Evolutionary conservation across 148 eudicot genomes (phyloP).

Genomic region (Diospyros kaki): DNA sequence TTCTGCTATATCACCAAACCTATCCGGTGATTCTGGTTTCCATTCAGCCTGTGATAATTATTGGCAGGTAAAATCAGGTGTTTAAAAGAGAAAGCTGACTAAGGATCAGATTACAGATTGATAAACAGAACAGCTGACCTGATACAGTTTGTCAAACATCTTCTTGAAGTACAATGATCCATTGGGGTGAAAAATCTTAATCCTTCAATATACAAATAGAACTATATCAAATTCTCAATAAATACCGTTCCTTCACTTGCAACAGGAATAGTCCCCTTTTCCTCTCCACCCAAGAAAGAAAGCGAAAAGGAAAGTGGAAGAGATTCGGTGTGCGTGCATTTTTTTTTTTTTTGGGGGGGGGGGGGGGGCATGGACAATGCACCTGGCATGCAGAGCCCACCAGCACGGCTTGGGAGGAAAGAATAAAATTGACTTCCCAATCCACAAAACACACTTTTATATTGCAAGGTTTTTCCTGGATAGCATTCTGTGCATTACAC

Average conservation of each 20-base stretch:
- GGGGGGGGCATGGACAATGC: background rate
- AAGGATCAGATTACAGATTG: background rate
- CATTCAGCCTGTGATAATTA: conserved; percentile 67
- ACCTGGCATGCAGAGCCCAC: background rate
- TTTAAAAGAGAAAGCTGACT: conserved; percentile 10
- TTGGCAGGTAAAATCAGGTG: conserved; percentile 14
- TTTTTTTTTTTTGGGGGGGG: no score
- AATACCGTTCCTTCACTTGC: background rate
- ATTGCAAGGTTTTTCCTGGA: background rate
- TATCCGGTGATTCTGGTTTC: conserved; percentile 90
- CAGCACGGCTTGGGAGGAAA: no score
- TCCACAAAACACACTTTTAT: background rate
- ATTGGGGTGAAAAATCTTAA: conserved; percentile 81
- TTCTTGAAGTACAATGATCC: conserved; percentile 77
- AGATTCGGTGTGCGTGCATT: no score
- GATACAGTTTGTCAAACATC: conserved; percentile 88
- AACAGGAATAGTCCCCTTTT: background rate
- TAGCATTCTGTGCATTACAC: background rate
- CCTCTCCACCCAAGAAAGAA: background rate
- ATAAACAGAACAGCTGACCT: conserved; percentile 44
- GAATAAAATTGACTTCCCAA: no score
- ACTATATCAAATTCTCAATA: conserved; percentile 7
- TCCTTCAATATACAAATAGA: conserved; percentile 41
- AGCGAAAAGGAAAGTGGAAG: background rate
- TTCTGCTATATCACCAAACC: conserved; percentile 69